A percentile compares a stretch with the other conserved stretches of the same genome.
These are phyloP conservation scores for Trapa incisa DNA, from an alignment of 345 rosid genomes.

Conservation along the genomic window DNA sequence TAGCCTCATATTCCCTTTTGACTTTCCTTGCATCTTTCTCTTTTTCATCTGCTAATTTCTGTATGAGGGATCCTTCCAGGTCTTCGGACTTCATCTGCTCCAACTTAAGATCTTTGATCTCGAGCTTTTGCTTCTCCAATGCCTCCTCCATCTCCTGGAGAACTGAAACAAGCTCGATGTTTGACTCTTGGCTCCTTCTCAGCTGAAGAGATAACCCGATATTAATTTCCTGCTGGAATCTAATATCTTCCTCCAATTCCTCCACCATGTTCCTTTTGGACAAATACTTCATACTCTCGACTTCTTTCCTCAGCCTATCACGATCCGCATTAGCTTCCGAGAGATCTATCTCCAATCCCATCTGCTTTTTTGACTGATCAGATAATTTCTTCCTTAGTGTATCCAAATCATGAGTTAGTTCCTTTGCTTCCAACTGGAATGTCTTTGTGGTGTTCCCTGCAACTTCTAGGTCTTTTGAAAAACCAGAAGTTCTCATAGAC, in stretches of 20 bases:
- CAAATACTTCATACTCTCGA: slow-evolving; percentile 25
- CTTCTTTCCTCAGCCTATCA: slow-evolving; percentile 32
- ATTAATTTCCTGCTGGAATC: slow-evolving; percentile 32
- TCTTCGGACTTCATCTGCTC: slow-evolving; percentile 18
- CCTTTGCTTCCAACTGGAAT: slow-evolving; percentile 37
- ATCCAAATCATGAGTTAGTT: slow-evolving; percentile 38
- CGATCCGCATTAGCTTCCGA: slow-evolving; percentile 32
- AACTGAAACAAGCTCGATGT: slow-evolving; percentile 42
- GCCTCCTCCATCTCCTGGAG: slow-evolving; percentile 48
- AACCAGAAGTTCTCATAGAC: slow-evolving; percentile 16
- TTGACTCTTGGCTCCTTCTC: slow-evolving; percentile 52
- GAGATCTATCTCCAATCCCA: slow-evolving; percentile 29
- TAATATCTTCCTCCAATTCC: slow-evolving; percentile 34
- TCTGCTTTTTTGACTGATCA: slow-evolving; percentile 29
- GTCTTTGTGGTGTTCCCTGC: slow-evolving; percentile 39
- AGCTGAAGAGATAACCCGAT: slow-evolving; percentile 33
- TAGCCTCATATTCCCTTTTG: slow-evolving; percentile 22
- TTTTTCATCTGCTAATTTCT: slow-evolving; percentile 17
- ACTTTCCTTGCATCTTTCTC: slow-evolving; percentile 22
- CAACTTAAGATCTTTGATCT: slow-evolving; percentile 21
- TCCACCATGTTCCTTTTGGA: slow-evolving; percentile 15
- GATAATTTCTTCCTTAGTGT: slow-evolving; percentile 26
- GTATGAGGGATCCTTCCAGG: slow-evolving; percentile 18
- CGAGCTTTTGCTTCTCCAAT: slow-evolving; percentile 34
- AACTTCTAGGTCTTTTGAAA: slow-evolving; percentile 34